Evolutionary conservation across 345 rosid genomes (phyloP), one percentile per base, ranked within the genome.

Genomic region (Pistacia vera): DNA sequence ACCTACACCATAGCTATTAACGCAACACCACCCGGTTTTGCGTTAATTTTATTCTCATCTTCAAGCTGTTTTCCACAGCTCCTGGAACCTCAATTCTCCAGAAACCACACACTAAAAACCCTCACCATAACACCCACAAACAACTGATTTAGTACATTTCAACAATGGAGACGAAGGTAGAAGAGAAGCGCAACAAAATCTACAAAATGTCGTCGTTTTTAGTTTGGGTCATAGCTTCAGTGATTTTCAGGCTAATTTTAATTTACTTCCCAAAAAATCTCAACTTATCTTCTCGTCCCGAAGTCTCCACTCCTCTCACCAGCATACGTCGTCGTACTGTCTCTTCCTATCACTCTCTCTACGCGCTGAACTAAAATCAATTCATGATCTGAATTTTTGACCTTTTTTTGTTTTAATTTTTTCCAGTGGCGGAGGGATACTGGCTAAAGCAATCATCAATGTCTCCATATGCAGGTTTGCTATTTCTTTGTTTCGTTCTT

Each of bases 291-390:
- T 88, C 96, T 25, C 97, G 99, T 49, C 98, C 98, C 22, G 99
- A 96, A 83, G 89, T 92, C 87, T 88, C 99, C 71, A 96, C 98
- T 28, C 99, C 99, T 68, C 91, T 96, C 85, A 90, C 95, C 86
- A 88, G 95, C 88, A 81, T 96, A 69, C 98, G 97, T 70, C 99
- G 99, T 87, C 83, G 99, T 96, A 92, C 48, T 2, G 30, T 56
- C 77, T 58, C 78, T 33, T 48, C 30, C 62, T 36, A 75, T 28
- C 52, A 59, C 68, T 44, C 18, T 33, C 65, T 44, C 35, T 66
- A 20, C 44, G 8, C 55, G 3, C 48, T 11, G 7, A 33, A 75
- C 54, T 20, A 12, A 11, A 74, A 74, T 70, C 4, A 35, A 5
- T 64, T 49, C 44, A 10, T 20, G 20, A 3, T 68, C 63, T 66